These are phyloP conservation scores for Thalassia testudinum DNA, from an alignment of 116 monocot genomes.

Conservation along the genomic window DNA sequence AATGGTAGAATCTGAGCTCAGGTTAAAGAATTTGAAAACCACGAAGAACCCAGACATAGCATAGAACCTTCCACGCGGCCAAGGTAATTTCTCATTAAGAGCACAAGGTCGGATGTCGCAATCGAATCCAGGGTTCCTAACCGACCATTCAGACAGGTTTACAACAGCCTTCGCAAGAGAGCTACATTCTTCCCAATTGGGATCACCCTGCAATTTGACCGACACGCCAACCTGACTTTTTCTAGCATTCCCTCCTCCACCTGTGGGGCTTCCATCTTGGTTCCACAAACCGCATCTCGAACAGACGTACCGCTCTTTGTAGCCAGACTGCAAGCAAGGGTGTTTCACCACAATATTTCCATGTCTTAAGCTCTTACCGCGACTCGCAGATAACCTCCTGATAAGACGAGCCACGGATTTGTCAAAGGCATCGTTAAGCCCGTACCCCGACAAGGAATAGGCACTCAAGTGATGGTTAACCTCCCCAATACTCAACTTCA, in stretches of 20 bases:
- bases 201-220: slow-evolving; percentile 53
- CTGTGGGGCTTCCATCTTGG: slow-evolving; percentile 39
- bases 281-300: slow-evolving; percentile 35
- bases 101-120: slow-evolving; percentile 81
- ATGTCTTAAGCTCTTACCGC: slow-evolving; percentile 11
- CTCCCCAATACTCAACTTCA: slow-evolving; percentile 60
- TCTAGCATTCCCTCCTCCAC: slow-evolving; percentile 10
- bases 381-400: slow-evolving; percentile 10
- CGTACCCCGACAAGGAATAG: slow-evolving; percentile 89
- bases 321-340: slow-evolving; percentile 84
- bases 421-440: slow-evolving; percentile 96
- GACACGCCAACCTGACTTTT: slow-evolving; percentile 25
- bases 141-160: slow-evolving; percentile 73
- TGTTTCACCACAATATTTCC: slow-evolving; percentile 54
- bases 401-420: slow-evolving; percentile 64
- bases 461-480: slow-evolving; percentile 77
- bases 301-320: slow-evolving; percentile 68
- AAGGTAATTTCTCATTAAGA: slow-evolving; percentile 33
- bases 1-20: slow-evolving; percentile 50
- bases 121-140: slow-evolving; percentile 38
- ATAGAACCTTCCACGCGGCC: slow-evolving; percentile 73
- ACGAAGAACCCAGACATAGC: slow-evolving; percentile 98
- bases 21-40: slow-evolving; percentile 80
- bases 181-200: slow-evolving; percentile 76
- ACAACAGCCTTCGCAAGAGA: slow-evolving; percentile 69